Conservation (phyloP, 2,329 filamentous ascomycete species). For the Aspergillus eucalypticola region DNA sequence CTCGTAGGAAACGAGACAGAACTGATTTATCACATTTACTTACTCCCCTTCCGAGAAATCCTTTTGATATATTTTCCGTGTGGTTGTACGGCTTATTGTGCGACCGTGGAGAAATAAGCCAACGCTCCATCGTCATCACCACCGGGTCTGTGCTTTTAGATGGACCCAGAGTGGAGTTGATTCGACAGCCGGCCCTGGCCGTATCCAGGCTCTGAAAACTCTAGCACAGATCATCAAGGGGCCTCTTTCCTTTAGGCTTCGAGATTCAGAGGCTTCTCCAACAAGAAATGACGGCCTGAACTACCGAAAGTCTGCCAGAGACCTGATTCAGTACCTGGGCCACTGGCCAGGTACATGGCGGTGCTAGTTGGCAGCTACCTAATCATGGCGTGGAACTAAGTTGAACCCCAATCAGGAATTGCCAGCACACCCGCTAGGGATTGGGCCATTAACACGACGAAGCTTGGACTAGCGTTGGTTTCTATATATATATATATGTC, state of each 20-base stretch:
- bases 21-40: too few species aligned
- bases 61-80: background rate
- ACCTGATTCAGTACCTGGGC: background rate
- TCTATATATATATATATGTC: conserved; percentile 5
- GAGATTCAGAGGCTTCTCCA: background rate
- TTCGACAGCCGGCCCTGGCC: background rate
- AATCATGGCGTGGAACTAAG: conserved; percentile 3
- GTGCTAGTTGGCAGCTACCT: conserved; percentile 2
- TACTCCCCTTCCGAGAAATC: background rate
- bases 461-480: conserved; percentile 4
- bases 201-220: background rate
- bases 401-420: background rate
- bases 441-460: conserved; percentile 5
- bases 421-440: conserved; percentile 10
- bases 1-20: background rate
- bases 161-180: conserved; percentile 2
- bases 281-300: background rate
- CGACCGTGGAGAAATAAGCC: background rate
- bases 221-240: background rate
- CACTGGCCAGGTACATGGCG: background rate
- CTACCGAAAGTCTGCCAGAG: background rate
- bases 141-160: conserved; percentile 1
- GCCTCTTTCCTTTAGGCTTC: background rate
- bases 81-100: background rate
- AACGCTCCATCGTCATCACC: background rate